Evolutionary conservation across 208 protist species (phyloP).

Genomic region (Lotmaria passim): DNA sequence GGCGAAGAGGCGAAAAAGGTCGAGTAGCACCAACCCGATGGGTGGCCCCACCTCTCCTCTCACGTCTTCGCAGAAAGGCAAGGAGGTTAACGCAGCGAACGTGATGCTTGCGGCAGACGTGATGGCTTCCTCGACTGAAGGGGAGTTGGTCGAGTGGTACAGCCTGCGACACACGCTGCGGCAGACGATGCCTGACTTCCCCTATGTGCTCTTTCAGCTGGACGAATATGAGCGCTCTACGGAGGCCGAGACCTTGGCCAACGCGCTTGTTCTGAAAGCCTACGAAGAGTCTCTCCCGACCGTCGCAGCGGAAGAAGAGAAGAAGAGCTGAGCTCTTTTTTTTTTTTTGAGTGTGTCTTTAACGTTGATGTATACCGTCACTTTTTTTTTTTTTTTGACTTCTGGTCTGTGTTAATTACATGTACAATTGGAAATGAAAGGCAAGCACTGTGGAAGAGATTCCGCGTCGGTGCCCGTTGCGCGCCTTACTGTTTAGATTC

Average conservation of each 20-base stretch:
- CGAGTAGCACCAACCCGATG: background rate
- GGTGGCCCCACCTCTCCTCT: background rate
- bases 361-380: background rate
- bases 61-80: background rate
- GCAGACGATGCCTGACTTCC: slow-evolving; percentile 34
- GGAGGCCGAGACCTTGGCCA: background rate
- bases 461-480: no score
- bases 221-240: slow-evolving; percentile 9
- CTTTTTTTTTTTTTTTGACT: background rate
- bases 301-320: background rate
- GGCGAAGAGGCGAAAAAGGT: background rate
- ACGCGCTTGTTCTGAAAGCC: background rate
- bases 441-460: no score
- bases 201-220: slow-evolving; percentile 46
- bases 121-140: slow-evolving; percentile 43
- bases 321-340: background rate
- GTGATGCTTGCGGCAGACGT: slow-evolving; percentile 29
- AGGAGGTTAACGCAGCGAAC: background rate
- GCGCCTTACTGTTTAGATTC: no score
- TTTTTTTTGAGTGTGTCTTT: background rate
- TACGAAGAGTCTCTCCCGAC: background rate
- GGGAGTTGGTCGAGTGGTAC: slow-evolving; percentile 69
- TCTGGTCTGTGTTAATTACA: background rate
- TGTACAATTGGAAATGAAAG: no score
- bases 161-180: slow-evolving; percentile 60